Evolutionary conservation across 768 basidiomycete genomes (phyloP), one percentile per base, ranked within the genome.

Genomic region (Mycena metata): DNA sequence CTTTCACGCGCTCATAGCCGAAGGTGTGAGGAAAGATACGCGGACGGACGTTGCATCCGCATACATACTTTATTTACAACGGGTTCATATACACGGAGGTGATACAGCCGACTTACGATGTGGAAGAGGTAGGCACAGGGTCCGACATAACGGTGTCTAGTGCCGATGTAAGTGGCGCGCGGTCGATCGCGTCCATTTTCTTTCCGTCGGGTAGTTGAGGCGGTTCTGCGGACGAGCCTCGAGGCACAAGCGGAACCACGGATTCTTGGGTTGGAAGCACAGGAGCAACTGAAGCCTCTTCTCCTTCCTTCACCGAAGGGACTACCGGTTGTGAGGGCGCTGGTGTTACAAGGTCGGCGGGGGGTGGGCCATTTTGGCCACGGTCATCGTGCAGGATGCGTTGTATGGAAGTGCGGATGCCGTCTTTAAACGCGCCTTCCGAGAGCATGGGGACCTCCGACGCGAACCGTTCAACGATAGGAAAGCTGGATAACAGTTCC

Each of bases 391-490:
- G 77, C 33, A 89, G 77, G 61, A 88, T 84, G 21, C 82, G 85
- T 57, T 84, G 78, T 16, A 88, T 64, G 9, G 83, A 83, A 19
- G 70, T 70, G 52, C 79, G 82, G 52, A 90, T 80, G 45, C 77
- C 81, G 60, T 81, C 79, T 3, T 81, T 69, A 73, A 89, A 87
- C 15, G 80, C 69, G 15, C 79, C 73, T 67, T 90, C 86, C n/a
- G 83, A 83, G 35, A 89, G 79, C 58, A 83, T 79, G 58, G 81
- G 82, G 6, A 83, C 79, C 47, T 86, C 87, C 36, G 80, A 81
- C 4, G 88, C 85, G 13, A 90, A 89, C 19, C 90, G 88, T 68
- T 91, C 90, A 33, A 91, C 83, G 30, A 91, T 79, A 19, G 90
- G 90, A 76, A 88, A 91, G 66, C 91, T 91, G 74, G 68, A 73